Evolutionary conservation across 2,329 filamentous ascomycete genomes (phyloP).

Genomic region (Phialocephala sp.): DNA sequence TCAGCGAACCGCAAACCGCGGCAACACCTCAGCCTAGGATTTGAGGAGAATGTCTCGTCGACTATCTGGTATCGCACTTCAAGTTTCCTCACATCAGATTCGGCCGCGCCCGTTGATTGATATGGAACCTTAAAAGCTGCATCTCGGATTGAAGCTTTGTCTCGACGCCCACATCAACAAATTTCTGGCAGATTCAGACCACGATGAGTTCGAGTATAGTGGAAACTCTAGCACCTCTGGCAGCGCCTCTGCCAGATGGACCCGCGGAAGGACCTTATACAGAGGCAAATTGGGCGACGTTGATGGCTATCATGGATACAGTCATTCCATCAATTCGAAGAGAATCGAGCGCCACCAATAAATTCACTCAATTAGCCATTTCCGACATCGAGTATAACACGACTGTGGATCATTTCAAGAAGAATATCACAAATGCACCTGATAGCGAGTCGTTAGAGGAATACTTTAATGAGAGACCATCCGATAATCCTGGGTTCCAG

Average conservation of each 20-base stretch:
- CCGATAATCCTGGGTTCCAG: constrained; percentile 58
- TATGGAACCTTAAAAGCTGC: background rate
- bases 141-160: background rate
- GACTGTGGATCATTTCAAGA: constrained; percentile 49
- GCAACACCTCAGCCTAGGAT: background rate
- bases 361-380: constrained; percentile 41
- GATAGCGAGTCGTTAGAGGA: constrained; percentile 52
- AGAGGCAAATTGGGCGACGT: constrained; percentile 57
- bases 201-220: constrained; percentile 10
- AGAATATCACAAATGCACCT: constrained; percentile 47
- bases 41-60: background rate
- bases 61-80: background rate
- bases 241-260: constrained; percentile 32
- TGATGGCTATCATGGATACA: constrained; percentile 61
- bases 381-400: constrained; percentile 55
- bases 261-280: constrained; percentile 48
- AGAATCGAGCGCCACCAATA: constrained; percentile 31
- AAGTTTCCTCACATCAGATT: background rate
- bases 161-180: background rate
- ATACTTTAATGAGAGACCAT: constrained; percentile 58
- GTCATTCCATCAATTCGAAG: constrained; percentile 65
- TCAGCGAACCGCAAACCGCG: background rate
- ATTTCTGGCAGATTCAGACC: background rate
- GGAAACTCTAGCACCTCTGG: constrained; percentile 8
- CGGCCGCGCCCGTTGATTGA: background rate